Evolutionary conservation across 345 rosid genomes (phyloP).

Genomic region (Salix exigua): DNA sequence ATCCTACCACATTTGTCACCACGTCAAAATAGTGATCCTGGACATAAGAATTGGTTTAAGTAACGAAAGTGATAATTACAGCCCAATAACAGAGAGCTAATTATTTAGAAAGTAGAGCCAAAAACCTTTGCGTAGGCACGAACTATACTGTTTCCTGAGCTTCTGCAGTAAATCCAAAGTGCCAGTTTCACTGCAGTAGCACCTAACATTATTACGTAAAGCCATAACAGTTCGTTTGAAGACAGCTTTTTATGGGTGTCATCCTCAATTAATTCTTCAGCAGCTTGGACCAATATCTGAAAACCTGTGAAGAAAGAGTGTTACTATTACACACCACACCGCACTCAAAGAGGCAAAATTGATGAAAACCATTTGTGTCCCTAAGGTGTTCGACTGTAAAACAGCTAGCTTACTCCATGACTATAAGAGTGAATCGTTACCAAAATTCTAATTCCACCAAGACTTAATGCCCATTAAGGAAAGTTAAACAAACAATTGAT

Average conservation of each 20-base stretch:
- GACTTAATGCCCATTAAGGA: not conserved
- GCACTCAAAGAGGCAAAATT: not conserved
- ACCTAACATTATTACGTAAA: constrained; percentile 71
- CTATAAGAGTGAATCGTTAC: not conserved
- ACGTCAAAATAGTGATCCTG: constrained; percentile 97
- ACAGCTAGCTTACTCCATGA: not conserved
- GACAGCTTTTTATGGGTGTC: constrained; percentile 46
- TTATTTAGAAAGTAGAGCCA: not conserved
- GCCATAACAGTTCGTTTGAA: constrained; percentile 52
- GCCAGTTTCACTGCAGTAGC: constrained; percentile 70
- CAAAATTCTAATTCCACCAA: not conserved
- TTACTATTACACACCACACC: not conserved
- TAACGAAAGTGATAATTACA: not conserved
- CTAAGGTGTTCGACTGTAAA: not conserved
- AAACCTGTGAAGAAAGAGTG: constrained; percentile 46
- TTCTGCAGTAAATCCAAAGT: constrained; percentile 85
- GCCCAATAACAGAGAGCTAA: not conserved
- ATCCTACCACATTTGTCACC: constrained; percentile 76
- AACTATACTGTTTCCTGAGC: constrained; percentile 68
- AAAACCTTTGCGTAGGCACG: constrained; percentile 90
- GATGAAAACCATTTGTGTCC: not conserved
- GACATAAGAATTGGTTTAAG: not conserved
- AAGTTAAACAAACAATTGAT: not conserved
- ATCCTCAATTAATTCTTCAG: constrained; percentile 49
- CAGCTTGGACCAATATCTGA: constrained; percentile 72